These are phyloP conservation scores for Trichoderma erinaceum DNA, from an alignment of 495 filamentous ascomycete species.

Conservation along the genomic window DNA sequence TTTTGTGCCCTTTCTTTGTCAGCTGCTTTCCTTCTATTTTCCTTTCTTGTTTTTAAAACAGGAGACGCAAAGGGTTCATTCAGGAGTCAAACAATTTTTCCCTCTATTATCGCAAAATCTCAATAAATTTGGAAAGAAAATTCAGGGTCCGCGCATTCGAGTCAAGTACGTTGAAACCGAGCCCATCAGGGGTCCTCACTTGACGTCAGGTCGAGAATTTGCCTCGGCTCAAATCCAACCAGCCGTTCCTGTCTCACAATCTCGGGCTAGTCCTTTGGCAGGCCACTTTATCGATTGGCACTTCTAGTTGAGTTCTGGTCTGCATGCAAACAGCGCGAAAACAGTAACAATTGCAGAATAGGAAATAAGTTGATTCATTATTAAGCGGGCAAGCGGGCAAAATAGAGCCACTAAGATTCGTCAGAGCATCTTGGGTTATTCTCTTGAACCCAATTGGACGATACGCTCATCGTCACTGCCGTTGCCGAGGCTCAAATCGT, in stretches of 20 bases:
- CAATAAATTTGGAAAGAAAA: not conserved
- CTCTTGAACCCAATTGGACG: too few relatives aligned
- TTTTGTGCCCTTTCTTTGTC: not conserved
- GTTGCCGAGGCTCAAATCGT: not conserved
- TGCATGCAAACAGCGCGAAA: not conserved
- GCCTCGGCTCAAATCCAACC: conserved; percentile 5
- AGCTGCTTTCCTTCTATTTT: not conserved
- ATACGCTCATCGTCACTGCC: too few relatives aligned
- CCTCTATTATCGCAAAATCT: not conserved
- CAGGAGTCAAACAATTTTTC: not conserved
- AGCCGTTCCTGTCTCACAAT: too few relatives aligned
- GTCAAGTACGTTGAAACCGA: not conserved
- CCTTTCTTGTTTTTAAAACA: not conserved
- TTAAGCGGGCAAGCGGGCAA: not conserved
- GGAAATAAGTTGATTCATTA: not conserved
- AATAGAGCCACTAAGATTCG: not conserved
- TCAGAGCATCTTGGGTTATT: not conserved
- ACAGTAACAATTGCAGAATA: not conserved
- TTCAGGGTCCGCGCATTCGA: not conserved
- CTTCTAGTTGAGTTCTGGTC: not conserved
- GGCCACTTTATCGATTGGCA: not conserved
- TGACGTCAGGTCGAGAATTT: not conserved
- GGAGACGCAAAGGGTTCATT: not conserved
- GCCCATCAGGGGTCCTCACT: not conserved
- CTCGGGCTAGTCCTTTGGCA: not conserved